These are phyloP conservation scores for Suillus spraguei DNA, from an alignment of 768 basidiomycete species.

Conservation along the genomic window DNA sequence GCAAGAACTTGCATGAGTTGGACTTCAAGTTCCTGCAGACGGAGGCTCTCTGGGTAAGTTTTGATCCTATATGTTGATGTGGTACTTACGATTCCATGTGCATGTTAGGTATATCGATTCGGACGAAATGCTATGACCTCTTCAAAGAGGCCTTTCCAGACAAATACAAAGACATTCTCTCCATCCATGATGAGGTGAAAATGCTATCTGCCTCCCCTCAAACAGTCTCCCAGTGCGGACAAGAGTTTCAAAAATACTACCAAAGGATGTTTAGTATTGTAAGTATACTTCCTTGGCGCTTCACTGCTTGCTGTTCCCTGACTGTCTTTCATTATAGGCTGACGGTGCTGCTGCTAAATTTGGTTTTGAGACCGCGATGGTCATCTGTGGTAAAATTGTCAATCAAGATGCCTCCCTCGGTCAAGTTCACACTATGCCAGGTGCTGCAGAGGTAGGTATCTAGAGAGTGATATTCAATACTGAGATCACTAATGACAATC, in stretches of 20 bases:
- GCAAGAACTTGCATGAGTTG: conserved; percentile 7
- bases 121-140: neutral
- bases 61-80: neutral
- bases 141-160: conserved; percentile 1
- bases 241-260: conserved; percentile 5
- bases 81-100: neutral
- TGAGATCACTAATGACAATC: neutral
- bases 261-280: neutral
- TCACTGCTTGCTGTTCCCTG: neutral
- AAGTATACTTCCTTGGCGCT: neutral
- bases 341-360: conserved; percentile 8
- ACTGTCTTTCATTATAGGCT: conserved; percentile 1
- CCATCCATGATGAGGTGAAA: neutral
- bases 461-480: neutral
- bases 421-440: conserved; percentile 10
- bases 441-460: conserved; percentile 7
- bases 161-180: neutral
- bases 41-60: conserved; percentile 5
- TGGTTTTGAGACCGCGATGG: conserved; percentile 13
- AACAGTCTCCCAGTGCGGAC: neutral
- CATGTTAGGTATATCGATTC: neutral
- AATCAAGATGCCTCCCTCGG: conserved; percentile 14
- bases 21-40: neutral
- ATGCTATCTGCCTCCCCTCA: neutral
- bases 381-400: conserved; percentile 15